Base-by-base conservation (phyloP, 352 stramenopile species). In the Thraustochytrium sp. region DNA sequence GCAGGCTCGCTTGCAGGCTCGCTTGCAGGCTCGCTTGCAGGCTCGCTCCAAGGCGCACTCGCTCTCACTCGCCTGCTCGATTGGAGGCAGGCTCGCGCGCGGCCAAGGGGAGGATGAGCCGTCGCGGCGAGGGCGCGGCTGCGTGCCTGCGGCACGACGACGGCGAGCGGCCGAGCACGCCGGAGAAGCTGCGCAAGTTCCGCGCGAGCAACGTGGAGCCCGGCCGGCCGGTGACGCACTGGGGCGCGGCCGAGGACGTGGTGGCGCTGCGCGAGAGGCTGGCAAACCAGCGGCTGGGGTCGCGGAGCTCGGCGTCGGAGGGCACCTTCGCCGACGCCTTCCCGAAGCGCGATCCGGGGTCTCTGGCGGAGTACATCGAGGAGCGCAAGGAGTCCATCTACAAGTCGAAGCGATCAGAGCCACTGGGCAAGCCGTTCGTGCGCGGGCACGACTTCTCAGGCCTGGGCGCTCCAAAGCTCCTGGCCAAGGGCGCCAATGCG, bases 161-260 rank as follows among this genome's bases (percentile, higher is more conserved):
- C 8, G n/a, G n/a, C n/a, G n/a, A n/a, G n/a, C 91, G 90, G 23
- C 91, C 90, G 1, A 34, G 76, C 5, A 95, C 91, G 23, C 91
- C 91, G 0, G 90, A 94, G 49, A 86, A 93, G 21, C 87, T 93
- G 80, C 85, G 89, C 9, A 91, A 89, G 37, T 94, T 88, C 86
- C 90, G 91, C 77, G 93, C 93, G 86, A 94, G 91, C 65, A 94
- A 94, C 85, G 94, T 94, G 62, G 91, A 93, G 74, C 90, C 91
- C 0, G 91, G 90, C 29, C 80, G 89, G 38, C 89, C 90, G 37
- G 92, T 95, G 76, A 90, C 89, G 2, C 91, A 95, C 74, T 89
- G 89, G 13, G 91, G 91, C 16, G 86, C 94, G 31, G 89, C 94
- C 80, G 91, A 94, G 56, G 91, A 94, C 84, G 86, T 93, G 65